Evolutionary conservation across 2,329 filamentous ascomycete genomes (phyloP).

Genomic region (Dactylellina parvicollis): DNA sequence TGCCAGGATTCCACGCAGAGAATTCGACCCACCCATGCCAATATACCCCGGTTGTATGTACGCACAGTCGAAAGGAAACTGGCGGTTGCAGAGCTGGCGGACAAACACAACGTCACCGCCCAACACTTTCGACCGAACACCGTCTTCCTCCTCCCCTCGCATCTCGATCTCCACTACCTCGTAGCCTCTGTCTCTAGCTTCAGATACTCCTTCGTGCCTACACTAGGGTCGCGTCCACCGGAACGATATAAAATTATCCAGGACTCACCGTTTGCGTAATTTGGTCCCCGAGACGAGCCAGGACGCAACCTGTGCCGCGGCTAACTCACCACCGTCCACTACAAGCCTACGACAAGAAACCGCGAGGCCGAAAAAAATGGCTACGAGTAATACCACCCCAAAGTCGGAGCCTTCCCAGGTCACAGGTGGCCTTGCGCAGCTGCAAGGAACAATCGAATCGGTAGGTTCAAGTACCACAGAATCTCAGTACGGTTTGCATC

Average conservation of each 20-base stretch:
- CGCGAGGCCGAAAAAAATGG: slow-evolving; percentile 7
- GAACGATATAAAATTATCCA: too few relatives aligned
- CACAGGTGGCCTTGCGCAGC: slow-evolving; percentile 34
- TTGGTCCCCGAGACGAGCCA: neutral
- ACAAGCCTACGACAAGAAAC: too few relatives aligned
- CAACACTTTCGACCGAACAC: slow-evolving; percentile 30
- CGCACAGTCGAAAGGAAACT: slow-evolving; percentile 13
- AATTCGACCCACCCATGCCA: slow-evolving; percentile 14
- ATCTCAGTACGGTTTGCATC: slow-evolving; percentile 22
- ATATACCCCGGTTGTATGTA: slow-evolving; percentile 15
- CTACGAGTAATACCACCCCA: neutral
- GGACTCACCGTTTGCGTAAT: slow-evolving; percentile 26
- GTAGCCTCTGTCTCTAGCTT: slow-evolving; percentile 18
- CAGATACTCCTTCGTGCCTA: too few relatives aligned
- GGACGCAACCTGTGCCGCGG: neutral
- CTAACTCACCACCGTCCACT: neutral
- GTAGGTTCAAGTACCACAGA: slow-evolving; percentile 25
- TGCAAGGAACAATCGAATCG: slow-evolving; percentile 53
- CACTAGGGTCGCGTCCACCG: too few relatives aligned
- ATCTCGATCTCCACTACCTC: slow-evolving; percentile 3
- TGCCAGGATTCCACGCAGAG: slow-evolving; percentile 21
- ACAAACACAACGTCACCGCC: slow-evolving; percentile 36
- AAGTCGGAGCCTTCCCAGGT: slow-evolving; percentile 40
- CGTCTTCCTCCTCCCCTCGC: neutral
- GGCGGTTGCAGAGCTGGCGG: neutral